phyloP scores from a whole-genome alignment of 352 stramenopile genomes.

The Globisporangium acanthophoron region DNA sequence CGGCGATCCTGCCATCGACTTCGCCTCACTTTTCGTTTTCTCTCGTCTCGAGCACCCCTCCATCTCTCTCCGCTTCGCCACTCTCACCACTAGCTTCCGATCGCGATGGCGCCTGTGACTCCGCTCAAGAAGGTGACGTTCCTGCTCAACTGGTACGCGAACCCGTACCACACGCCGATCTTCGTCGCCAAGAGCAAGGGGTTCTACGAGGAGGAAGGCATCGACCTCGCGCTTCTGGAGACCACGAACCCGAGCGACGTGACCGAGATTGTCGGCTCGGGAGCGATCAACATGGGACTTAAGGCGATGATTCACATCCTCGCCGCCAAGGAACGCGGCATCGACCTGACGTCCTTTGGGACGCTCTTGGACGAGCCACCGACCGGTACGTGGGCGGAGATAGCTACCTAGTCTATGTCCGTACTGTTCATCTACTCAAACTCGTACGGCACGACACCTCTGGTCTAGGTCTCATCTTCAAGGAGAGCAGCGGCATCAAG shows the following conservation, averaged over 20 bases:
- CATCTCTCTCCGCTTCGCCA: not conserved
- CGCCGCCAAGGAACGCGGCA: conserved; percentile 40
- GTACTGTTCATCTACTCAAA: not conserved
- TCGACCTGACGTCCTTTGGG: conserved; percentile 41
- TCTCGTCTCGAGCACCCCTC: not conserved
- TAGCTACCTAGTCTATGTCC: no score
- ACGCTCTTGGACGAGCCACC: conserved; percentile 41
- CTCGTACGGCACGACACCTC: not conserved
- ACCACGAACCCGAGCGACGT: conserved; percentile 47
- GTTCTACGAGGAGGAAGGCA: conserved; percentile 48
- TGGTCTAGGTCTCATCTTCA: conserved; percentile 34
- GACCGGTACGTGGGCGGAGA: conserved; percentile 15
- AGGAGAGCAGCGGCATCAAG: conserved; percentile 43
- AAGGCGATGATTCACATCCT: conserved; percentile 55
- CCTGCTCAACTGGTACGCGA: conserved; percentile 49
- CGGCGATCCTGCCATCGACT: no score
- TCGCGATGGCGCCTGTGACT: conserved; percentile 26
- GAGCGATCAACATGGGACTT: conserved; percentile 38
- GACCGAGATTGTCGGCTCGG: conserved; percentile 45
- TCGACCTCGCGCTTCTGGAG: conserved; percentile 42
- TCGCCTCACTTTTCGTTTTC: conserved; percentile 8
- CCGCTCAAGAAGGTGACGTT: conserved; percentile 40
- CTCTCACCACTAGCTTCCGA: not conserved
- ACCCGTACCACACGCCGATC: conserved; percentile 50
- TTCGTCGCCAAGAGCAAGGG: conserved; percentile 47